Conservation (phyloP, 176 grass and related monocot genomes). For the Oryza glaberrima region DNA sequence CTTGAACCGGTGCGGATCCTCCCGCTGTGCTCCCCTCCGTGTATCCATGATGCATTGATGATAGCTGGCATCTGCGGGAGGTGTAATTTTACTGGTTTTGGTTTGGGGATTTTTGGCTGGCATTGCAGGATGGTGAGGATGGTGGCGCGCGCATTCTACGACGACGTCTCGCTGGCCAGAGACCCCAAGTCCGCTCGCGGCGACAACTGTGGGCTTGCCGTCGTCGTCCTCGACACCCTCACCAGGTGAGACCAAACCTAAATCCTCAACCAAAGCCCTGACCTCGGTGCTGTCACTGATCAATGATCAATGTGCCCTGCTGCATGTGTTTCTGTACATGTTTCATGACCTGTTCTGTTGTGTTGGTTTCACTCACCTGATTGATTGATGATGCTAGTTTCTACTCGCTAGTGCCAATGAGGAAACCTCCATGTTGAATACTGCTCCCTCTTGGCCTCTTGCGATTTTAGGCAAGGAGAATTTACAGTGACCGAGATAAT, state of each 20-base stretch:
- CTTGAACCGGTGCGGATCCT: background rate
- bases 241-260: background rate
- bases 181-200: background rate
- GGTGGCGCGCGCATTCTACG: conserved; percentile 20
- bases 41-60: background rate
- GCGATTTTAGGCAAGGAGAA: background rate
- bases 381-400: too few species aligned
- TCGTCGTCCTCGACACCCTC: conserved; percentile 28
- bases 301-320: too few species aligned
- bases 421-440: background rate
- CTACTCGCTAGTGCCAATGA: background rate
- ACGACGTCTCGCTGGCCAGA: background rate
- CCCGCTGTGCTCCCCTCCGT: background rate
- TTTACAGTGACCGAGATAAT: too few species aligned
- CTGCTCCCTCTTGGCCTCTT: background rate
- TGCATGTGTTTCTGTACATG: too few species aligned
- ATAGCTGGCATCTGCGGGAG: background rate
- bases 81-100: background rate
- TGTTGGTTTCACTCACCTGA: too few species aligned
- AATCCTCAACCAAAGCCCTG: too few species aligned
- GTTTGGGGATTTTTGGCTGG: background rate
- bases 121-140: background rate
- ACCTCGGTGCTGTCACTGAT: too few species aligned
- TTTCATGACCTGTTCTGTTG: too few species aligned
- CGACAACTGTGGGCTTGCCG: background rate